Evolutionary conservation across 2,329 filamentous ascomycete species (phyloP), one percentile per base, ranked within the genome.

Genomic region (Colletotrichum sp.): DNA sequence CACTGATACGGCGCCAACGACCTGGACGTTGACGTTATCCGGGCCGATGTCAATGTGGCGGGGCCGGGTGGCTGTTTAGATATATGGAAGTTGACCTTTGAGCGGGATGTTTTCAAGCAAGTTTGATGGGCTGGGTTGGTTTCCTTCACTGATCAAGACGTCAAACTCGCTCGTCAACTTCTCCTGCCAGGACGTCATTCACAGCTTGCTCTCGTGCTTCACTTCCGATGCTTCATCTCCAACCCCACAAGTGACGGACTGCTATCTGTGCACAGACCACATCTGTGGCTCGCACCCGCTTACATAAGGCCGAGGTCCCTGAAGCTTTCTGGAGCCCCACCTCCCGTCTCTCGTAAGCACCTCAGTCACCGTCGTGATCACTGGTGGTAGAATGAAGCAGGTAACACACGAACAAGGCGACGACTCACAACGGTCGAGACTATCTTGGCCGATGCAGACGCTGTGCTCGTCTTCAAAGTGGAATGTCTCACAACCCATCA

Each of bases 401-500:
- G 65, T 21, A 52, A n/a, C 30, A 34, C 44, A 55, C 10, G 28
- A 57, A 49, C 18, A 3, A 36, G 32, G 32, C 34, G 21, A 28
- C 49, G 39, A 18, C 62, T 21, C 55, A 44, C 39, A 73, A 59
- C 26, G 39, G 55, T 55, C 57, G 24, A 74, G 21, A 52, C 64
- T 26, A 69, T 44, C 28, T 34, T 32, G 28, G 73, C 69, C 71
- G 70, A 60, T 30, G 57, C 49, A 69, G 69, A 44, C 69, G 57
- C 15, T 60, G 74, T 73, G 49, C 36, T 76, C 24, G 34, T 65
- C 8, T 65, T 52, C 44, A 66, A 66, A 69, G 68, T 66, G 70
- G 65, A 68, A 70, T 78, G 77, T 78, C 75, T 78, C 77, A 78
- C 71, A 69, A n/a, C 26, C 64, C 77, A 62, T 75, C 57, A 69